Evolutionary conservation across 768 basidiomycete species (phyloP).

Genomic region (Tephrocybe sp.): DNA sequence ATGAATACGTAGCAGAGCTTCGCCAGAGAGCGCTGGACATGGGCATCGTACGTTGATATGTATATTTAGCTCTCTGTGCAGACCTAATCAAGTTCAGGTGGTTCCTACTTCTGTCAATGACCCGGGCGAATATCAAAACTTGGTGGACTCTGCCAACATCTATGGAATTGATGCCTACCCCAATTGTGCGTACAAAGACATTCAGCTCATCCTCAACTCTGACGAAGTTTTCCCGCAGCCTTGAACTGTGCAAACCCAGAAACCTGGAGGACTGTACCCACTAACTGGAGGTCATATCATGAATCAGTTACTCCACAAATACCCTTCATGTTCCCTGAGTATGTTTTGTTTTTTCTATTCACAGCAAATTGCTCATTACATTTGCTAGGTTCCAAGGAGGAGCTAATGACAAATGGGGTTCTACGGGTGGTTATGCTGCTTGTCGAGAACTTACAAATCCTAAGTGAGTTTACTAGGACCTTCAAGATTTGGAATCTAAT

Average conservation of each 20-base stretch:
- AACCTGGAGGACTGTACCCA: slow-evolving; percentile 16
- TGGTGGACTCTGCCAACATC: slow-evolving; percentile 15
- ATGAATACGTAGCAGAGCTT: slow-evolving; percentile 16
- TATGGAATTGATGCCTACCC: slow-evolving; percentile 19
- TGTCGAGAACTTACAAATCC: slow-evolving; percentile 16
- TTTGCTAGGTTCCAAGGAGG: slow-evolving; percentile 15
- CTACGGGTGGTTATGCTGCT: slow-evolving; percentile 9
- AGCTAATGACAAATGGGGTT: slow-evolving; percentile 14
- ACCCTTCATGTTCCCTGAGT: slow-evolving; percentile 19
- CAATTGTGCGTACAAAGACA: slow-evolving; percentile 5
- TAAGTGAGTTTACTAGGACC: slow-evolving; percentile 5
- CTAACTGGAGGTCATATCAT: slow-evolving; percentile 18
- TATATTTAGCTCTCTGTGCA: background rate
- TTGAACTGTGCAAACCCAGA: slow-evolving; percentile 15
- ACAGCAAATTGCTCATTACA: background rate
- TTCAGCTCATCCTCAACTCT: background rate
- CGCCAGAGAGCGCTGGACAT: slow-evolving; percentile 12
- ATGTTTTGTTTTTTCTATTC: background rate
- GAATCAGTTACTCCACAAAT: slow-evolving; percentile 14
- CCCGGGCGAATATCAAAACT: slow-evolving; percentile 12
- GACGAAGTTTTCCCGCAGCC: background rate
- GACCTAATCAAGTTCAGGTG: slow-evolving; percentile 2
- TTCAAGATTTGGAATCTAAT: background rate
- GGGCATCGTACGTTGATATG: slow-evolving; percentile 9
- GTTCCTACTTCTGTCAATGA: slow-evolving; percentile 17